Evolutionary conservation across 2,329 filamentous ascomycete genomes (phyloP).

Genomic region (Aspergillus sp.): DNA sequence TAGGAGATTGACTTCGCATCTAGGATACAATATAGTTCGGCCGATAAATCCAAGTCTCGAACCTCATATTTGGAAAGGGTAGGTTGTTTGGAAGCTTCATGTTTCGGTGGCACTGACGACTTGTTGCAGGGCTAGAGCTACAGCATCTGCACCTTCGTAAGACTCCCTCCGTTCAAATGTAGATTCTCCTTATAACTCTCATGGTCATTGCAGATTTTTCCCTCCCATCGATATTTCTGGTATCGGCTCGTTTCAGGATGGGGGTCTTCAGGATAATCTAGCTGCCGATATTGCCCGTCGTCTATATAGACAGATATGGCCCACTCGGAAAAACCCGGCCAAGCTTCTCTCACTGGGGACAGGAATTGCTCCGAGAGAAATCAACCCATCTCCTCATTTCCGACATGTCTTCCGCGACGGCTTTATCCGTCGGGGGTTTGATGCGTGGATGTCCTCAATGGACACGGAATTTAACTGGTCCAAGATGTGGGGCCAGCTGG

Average conservation of each 20-base stretch:
- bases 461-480: constrained; percentile 19
- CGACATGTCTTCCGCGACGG: constrained; percentile 20
- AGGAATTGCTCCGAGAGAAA: neutral
- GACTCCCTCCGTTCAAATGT: neutral
- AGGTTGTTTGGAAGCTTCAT: neutral
- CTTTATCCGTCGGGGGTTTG: constrained; percentile 21
- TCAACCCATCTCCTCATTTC: constrained; percentile 17
- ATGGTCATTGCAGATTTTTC: constrained; percentile 17
- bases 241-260: constrained; percentile 14
- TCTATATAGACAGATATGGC: constrained; percentile 18
- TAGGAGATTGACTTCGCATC: constrained; percentile 3
- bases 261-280: constrained; percentile 12
- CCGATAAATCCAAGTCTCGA: constrained; percentile 7
- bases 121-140: constrained; percentile 18
- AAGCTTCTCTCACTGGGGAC: constrained; percentile 17
- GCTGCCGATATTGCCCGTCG: constrained; percentile 9
- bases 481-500: constrained; percentile 8
- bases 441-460: constrained; percentile 23
- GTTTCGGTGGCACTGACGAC: neutral
- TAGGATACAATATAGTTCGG: constrained; percentile 16
- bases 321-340: constrained; percentile 4
- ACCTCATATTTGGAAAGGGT: constrained; percentile 15
- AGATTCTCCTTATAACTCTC: neutral
- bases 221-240: constrained; percentile 14
- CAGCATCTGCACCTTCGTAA: constrained; percentile 18